Evolutionary conservation across 306 rosid genomes (phyloP).

Genomic region (Castanea crenata): DNA sequence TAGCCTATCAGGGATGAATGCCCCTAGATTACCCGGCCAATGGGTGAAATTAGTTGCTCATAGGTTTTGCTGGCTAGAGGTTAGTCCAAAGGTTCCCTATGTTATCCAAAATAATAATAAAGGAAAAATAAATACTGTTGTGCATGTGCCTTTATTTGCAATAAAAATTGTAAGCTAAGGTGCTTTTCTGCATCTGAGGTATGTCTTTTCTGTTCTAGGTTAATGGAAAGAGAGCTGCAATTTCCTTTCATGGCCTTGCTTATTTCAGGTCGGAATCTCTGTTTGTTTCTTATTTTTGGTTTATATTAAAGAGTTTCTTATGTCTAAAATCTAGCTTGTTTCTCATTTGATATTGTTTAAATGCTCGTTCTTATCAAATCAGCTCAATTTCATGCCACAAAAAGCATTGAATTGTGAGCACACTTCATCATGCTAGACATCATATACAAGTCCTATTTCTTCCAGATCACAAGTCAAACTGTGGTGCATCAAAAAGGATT

Average conservation of each 20-base stretch:
- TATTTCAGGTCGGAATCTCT: conserved; percentile 62
- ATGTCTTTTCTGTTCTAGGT: conserved; percentile 41
- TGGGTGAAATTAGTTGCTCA: no score
- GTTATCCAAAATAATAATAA: no score
- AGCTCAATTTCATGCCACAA: neutral
- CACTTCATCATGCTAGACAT: neutral
- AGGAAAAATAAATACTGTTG: neutral
- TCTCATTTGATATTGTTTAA: neutral
- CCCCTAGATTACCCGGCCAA: no score
- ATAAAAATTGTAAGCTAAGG: conserved; percentile 2
- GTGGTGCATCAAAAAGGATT: neutral
- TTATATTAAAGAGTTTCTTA: neutral
- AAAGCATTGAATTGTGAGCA: neutral
- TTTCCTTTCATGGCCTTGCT: conserved; percentile 93
- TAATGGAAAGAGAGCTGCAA: conserved; percentile 69
- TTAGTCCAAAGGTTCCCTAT: no score
- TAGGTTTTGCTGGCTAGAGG: no score
- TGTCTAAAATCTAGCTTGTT: neutral
- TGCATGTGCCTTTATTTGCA: neutral
- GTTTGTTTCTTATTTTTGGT: neutral
- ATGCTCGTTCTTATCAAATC: neutral
- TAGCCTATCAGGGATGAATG: no score
- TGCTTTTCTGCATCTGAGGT: conserved; percentile 23
- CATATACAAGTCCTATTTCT: neutral
- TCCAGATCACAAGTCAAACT: neutral